Base-by-base conservation (phyloP, 2,329 filamentous ascomycete genomes). In the Sporothrix curviconia region DNA sequence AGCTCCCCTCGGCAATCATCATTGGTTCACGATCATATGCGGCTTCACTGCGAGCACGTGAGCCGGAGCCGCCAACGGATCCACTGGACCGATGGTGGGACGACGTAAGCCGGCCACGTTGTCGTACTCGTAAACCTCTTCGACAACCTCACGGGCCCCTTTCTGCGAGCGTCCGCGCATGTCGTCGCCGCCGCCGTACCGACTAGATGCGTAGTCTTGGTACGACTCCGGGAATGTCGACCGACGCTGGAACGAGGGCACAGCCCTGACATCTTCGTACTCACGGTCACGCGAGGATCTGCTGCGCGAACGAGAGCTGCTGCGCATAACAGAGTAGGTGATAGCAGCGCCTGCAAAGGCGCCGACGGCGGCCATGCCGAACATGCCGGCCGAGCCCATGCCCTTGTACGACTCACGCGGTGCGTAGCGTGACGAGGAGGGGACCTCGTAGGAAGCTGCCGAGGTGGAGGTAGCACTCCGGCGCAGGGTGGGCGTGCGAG, bases 291-390 rank as follows among this genome's bases (percentile, higher is more conserved):
- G 52, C 34, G 58, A 55, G 12, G 56, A 22, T 9, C 69, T 57
- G 70, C 55, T 54, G 44, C 67, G 30, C 68, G 73, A 44, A 69
- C 71, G 70, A 14, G 87, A 84, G 30, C 59, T 52, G 51, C 56
- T 56, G 57, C 44, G 78, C 62, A 84, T 78, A 74, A 90, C 85
- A 22, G 83, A 84, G 71, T 94, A 95, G 9, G 89, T 77, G 22
- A 81, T 60, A n/a, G 86, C 87, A 36, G 86, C 88, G 39, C 87
- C 88, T 17, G 89, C 89, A 15, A 89, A 89, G 9, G 34, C 49
- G 17, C 56, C 49, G 2, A 58, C 59, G 12, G 65, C 65, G 15
- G 65, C 66, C 43, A 50, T 65, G 7, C 68, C 68, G 8, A 95
- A 78, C 11, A 95, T 76, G 7, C 88, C 55, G 46, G 94, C 78